Base-by-base conservation (phyloP, 2,329 filamentous ascomycete species). In the Neopestalotiopsis sp. region DNA sequence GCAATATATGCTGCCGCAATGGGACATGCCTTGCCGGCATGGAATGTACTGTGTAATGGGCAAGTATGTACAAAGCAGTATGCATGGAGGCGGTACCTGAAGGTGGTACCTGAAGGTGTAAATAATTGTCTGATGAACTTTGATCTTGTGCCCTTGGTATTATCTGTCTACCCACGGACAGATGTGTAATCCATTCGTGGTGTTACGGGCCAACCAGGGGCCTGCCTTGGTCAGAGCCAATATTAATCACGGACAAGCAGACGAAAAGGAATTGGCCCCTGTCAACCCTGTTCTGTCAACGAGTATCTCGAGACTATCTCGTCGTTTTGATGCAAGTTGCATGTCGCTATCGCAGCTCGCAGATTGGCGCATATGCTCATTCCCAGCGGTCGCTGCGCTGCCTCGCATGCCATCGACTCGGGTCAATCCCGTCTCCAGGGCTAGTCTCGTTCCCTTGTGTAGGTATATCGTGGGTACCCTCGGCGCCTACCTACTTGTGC, bases 181-280 rank as follows among this genome's bases (percentile, higher is more conserved):
- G 30, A 24, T 38, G 59, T 30, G n/a, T 40, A 62, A 62, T 62
- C 28, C 32, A 17, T 62, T 38, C 30, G 28, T 17, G n/a, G 40
- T 59, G 30, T 12, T 62, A 62, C 59, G 30, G 30, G 34, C 14
- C 59, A 34, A 17, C 40, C 59, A 28, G 45, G 42, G 61, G 61
- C n/a, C 61, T 49, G 61, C 61, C 61, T 64, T 64, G 61, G 61
- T 64, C 61, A 53, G n/a, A 13, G 40, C 40, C 61, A 53, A 53
- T 64, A 64, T 53, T 64, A 64, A 64, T 64, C 61, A 64, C 61
- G 61, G 61, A 64, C 61, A 20, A 64, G n/a, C 61, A 34, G 40
- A 20, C 61, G 20, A 53, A 64, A 64, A 40, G 61, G 61, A 32
- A 64, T 24, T 30, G 20, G 38, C 40, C 61, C 20, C 14, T 24